Conservation (phyloP, 2,329 filamentous ascomycete species). For the Colletotrichum ledebouriae region DNA sequence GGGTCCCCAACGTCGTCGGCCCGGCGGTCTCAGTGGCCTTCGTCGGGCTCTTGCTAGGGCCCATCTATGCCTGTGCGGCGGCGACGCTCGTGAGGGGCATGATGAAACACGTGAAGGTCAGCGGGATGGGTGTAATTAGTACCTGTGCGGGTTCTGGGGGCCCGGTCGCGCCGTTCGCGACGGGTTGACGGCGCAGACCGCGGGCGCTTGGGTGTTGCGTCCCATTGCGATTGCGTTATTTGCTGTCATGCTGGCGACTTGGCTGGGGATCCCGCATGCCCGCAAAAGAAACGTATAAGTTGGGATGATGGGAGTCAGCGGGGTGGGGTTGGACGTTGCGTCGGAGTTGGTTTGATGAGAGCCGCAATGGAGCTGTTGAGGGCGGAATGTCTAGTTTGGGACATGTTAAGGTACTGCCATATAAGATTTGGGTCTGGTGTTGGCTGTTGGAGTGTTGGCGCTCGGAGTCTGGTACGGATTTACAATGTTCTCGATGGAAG, state of each 20-base stretch:
- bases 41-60: conserved; percentile 81
- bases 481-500: neutral
- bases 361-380: neutral
- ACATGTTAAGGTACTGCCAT: neutral
- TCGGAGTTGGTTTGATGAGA: neutral
- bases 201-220: conserved; percentile 74
- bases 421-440: conserved; percentile 8
- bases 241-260: conserved; percentile 73
- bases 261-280: conserved; percentile 69
- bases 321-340: too few relatives aligned
- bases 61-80: conserved; percentile 81
- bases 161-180: conserved; percentile 75
- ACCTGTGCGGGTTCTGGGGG: conserved; percentile 79
- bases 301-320: neutral
- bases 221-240: conserved; percentile 78
- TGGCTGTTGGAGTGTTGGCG: neutral
- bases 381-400: conserved; percentile 26
- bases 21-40: conserved; percentile 77
- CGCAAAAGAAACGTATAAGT: conserved; percentile 71
- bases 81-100: conserved; percentile 74
- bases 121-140: conserved; percentile 75
- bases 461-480: neutral
- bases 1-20: conserved; percentile 80
- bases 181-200: conserved; percentile 72
- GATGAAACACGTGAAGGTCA: conserved; percentile 70